A percentile compares a stretch with the other conserved stretches of the same genome.
Conservation (phyloP, 257 asterid species). For the Nicotiana attenuata region DNA sequence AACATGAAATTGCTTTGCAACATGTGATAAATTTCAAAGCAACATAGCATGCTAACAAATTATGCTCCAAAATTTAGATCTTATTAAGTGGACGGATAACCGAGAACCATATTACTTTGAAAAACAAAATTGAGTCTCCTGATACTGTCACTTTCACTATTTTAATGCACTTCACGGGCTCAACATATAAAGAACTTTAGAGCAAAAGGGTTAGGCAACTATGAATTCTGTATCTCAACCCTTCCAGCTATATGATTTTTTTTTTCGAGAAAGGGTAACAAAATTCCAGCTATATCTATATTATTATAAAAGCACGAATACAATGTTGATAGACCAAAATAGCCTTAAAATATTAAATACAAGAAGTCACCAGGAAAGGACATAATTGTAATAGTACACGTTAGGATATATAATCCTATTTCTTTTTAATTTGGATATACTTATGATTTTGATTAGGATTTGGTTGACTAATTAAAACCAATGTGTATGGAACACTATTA, state of each 20-base stretch:
- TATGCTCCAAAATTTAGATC: neutral
- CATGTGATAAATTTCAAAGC: neutral
- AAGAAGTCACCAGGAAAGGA: no score
- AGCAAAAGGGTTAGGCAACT: neutral
- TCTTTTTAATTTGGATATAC: no score
- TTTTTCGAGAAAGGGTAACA: no score
- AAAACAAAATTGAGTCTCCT: neutral
- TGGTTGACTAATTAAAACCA: no score
- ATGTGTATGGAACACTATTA: no score
- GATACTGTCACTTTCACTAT: neutral
- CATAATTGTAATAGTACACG: no score
- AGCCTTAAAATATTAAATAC: no score
- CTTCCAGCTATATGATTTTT: neutral
- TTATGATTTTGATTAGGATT: no score
- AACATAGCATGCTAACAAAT: constrained; percentile 10
- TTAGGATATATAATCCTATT: no score
- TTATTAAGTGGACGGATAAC: neutral
- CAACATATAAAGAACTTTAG: neutral
- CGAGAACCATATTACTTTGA: neutral
- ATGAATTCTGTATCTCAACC: neutral
- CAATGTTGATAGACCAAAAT: no score
- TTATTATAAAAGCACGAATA: no score
- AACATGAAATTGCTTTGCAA: neutral
- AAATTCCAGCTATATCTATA: no score
- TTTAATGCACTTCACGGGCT: neutral